Evolutionary conservation across 805 yeast genomes (phyloP).

Genomic region (Suhomyces emberorum): DNA sequence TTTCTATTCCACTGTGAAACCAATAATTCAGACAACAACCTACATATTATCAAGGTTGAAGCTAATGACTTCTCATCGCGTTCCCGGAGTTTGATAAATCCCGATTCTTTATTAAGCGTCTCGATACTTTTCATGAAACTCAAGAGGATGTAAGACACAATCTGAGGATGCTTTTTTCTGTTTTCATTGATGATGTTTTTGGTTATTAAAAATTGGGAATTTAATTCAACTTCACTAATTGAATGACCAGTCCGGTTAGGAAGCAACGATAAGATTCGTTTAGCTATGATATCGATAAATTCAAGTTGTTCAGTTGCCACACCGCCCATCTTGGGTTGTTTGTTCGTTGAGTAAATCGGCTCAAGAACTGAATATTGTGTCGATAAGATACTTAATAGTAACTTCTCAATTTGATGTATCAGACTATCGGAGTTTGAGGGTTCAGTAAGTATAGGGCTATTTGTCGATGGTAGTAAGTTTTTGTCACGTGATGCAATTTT

Average conservation of each 20-base stretch:
- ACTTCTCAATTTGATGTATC: too few relatives aligned
- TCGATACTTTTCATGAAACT: constrained; percentile 23
- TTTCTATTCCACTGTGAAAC: constrained; percentile 28
- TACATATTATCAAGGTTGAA: constrained; percentile 31
- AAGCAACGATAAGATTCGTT: constrained; percentile 31
- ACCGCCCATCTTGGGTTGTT: background rate
- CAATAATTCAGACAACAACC: constrained; percentile 28
- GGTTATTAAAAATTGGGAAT: constrained; percentile 36
- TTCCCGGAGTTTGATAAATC: constrained; percentile 19
- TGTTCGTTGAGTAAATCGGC: too few relatives aligned
- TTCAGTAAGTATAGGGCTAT: too few relatives aligned
- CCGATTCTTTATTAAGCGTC: constrained; percentile 21
- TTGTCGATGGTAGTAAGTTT: too few relatives aligned
- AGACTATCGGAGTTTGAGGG: too few relatives aligned
- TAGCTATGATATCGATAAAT: constrained; percentile 22
- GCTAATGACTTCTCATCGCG: constrained; percentile 29
- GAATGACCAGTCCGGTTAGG: constrained; percentile 40
- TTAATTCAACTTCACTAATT: constrained; percentile 38
- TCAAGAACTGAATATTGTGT: too few relatives aligned
- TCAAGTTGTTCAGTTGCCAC: constrained; percentile 9
- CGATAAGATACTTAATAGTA: too few relatives aligned
- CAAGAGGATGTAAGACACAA: constrained; percentile 19
- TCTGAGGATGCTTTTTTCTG: constrained; percentile 9
- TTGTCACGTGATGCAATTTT: too few relatives aligned
- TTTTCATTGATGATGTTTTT: constrained; percentile 25